A percentile compares a stretch with the other conserved stretches of the same genome.
phyloP scores from a whole-genome alignment of 2,329 filamentous ascomycete species.

The Alternaria infectoria region DNA sequence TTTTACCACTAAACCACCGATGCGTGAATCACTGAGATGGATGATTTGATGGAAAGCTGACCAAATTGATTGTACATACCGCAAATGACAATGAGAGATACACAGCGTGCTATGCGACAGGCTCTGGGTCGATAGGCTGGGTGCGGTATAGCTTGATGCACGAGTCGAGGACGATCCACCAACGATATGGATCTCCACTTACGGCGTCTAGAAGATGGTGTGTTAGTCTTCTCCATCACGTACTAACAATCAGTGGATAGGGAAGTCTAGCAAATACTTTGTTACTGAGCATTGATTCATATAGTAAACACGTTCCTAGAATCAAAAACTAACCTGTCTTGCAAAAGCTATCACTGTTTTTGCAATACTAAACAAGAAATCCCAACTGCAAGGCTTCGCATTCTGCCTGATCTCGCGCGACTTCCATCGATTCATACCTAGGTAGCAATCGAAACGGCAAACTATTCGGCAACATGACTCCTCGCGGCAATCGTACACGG shows the following conservation, averaged over 20 bases:
- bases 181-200: neutral
- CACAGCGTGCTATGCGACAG: neutral
- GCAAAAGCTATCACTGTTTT: neutral
- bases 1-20: conserved; percentile 39
- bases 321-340: neutral
- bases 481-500: neutral
- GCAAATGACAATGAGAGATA: too few relatives aligned
- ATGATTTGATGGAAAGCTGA: neutral
- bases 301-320: fast-evolving
- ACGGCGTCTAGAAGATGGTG: neutral
- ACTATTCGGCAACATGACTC: neutral
- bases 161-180: neutral
- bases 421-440: neutral
- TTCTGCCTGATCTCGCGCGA: neutral
- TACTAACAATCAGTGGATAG: neutral
- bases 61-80: neutral
- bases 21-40: conserved; percentile 1
- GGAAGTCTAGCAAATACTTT: neutral
- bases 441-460: neutral
- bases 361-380: neutral
- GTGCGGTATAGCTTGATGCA: neutral
- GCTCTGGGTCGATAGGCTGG: neutral
- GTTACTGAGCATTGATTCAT: neutral
- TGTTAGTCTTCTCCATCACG: neutral
- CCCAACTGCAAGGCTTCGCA: neutral